Conservation (phyloP, 2,329 filamentous ascomycete species). For the Albifimbria verrucaria region DNA sequence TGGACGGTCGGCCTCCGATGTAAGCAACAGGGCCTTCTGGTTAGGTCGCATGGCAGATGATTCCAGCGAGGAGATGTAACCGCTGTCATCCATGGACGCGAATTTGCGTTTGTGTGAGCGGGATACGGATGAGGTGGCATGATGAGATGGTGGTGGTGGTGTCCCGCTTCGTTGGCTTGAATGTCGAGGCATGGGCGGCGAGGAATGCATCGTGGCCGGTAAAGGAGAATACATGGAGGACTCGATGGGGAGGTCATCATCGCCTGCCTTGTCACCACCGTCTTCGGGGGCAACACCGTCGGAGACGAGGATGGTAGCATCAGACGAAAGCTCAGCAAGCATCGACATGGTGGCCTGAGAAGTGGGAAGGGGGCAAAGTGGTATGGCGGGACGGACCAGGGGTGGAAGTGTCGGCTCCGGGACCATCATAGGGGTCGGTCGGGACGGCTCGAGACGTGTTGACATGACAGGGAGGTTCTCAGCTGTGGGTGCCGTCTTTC, state of each 20-base stretch:
- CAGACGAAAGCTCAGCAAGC: conserved; percentile 66
- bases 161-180: conserved; percentile 63
- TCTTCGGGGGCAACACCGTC: conserved; percentile 59
- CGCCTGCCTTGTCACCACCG: conserved; percentile 36
- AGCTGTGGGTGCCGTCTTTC: conserved; percentile 53
- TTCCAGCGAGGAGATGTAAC: conserved; percentile 94
- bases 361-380: conserved; percentile 36
- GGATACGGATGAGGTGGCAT: conserved; percentile 59
- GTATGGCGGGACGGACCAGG: conserved; percentile 33
- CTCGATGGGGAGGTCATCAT: conserved; percentile 37
- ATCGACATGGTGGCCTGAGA: conserved; percentile 33
- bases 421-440: conserved; percentile 22
- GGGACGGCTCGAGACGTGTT: conserved; percentile 49
- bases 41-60: conserved; percentile 80
- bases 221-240: conserved; percentile 67
- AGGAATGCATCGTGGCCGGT: conserved; percentile 74
- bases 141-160: conserved; percentile 66
- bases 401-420: conserved; percentile 48
- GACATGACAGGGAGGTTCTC: conserved; percentile 60
- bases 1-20: conserved; percentile 76
- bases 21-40: conserved; percentile 60
- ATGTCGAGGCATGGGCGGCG: conserved; percentile 73
- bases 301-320: conserved; percentile 73
- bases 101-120: conserved; percentile 74
- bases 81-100: conserved; percentile 82